Percentiles rank a stretch among this genome's conserved stretches.
phyloP scores from a whole-genome alignment of 2,329 filamentous ascomycete species.

The Alternaria longipes region DNA sequence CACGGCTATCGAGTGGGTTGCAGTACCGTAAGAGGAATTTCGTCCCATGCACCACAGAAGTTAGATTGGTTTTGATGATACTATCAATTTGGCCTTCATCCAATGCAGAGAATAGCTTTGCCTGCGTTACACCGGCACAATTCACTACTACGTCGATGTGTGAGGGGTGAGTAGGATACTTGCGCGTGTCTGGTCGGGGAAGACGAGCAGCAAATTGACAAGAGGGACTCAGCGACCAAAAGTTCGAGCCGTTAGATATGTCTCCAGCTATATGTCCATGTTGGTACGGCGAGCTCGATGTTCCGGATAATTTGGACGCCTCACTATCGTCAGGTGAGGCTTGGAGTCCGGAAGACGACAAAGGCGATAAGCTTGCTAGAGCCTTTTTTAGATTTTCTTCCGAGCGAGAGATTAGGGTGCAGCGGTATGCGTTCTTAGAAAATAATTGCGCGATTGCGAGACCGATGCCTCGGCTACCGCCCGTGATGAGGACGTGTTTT shows the following conservation, averaged over 20 bases:
- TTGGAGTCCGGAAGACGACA: conserved; percentile 11
- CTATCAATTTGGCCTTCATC: conserved; percentile 60
- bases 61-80: conserved; percentile 75
- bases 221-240: conserved; percentile 32
- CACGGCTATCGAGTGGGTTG: neutral
- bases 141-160: conserved; percentile 71
- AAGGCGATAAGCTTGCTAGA: conserved; percentile 30
- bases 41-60: conserved; percentile 70
- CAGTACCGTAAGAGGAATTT: conserved; percentile 57
- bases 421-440: conserved; percentile 38
- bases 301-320: neutral
- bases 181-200: conserved; percentile 6
- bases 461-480: conserved; percentile 52
- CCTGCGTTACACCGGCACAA: conserved; percentile 77
- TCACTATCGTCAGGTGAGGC: neutral
- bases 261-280: conserved; percentile 42
- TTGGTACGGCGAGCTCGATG: conserved; percentile 2
- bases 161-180: conserved; percentile 6
- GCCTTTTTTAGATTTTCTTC: conserved; percentile 32
- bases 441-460: conserved; percentile 49
- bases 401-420: conserved; percentile 46
- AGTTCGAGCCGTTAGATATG: conserved; percentile 27
- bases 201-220: conserved; percentile 9
- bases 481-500: conserved; percentile 50
- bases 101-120: conserved; percentile 68